A percentile compares a stretch with the other conserved stretches of the same genome.
phyloP scores from a whole-genome alignment of 2,329 filamentous ascomycete species.

The Fusarium liriodendri region DNA sequence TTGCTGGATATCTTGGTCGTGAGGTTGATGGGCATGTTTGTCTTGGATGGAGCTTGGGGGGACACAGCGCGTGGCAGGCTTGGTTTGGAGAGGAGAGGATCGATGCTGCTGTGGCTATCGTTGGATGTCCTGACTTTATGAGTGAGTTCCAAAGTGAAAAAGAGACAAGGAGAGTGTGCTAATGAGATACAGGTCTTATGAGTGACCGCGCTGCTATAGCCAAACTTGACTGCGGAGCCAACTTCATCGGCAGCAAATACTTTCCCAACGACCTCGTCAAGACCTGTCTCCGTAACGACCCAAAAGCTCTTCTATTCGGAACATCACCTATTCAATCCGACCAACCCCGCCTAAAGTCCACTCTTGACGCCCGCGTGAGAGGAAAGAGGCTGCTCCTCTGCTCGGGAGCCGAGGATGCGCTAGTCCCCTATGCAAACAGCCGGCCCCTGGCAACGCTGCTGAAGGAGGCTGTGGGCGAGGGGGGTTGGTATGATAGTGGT shows the following conservation, averaged over 20 bases:
- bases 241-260: conserved; percentile 80
- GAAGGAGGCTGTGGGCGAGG: conserved; percentile 59
- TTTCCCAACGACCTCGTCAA: conserved; percentile 78
- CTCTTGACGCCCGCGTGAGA: conserved; percentile 62
- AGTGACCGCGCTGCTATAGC: conserved; percentile 79
- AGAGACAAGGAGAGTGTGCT: neutral
- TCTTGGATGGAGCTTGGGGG: conserved; percentile 86
- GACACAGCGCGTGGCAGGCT: conserved; percentile 87
- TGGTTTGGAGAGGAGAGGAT: conserved; percentile 83
- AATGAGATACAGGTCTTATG: conserved; percentile 67
- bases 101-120: conserved; percentile 80
- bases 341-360: conserved; percentile 54
- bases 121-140: conserved; percentile 91
- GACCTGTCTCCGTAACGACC: conserved; percentile 75
- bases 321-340: conserved; percentile 54
- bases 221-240: conserved; percentile 63
- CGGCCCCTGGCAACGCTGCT: conserved; percentile 71
- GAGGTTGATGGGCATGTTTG: conserved; percentile 74
- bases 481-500: conserved; percentile 65
- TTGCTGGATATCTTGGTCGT: conserved; percentile 75
- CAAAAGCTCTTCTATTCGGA: conserved; percentile 78
- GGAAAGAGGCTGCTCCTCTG: conserved; percentile 75
- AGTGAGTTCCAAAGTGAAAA: conserved; percentile 55
- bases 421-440: conserved; percentile 76
- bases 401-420: conserved; percentile 74